Evolutionary conservation across 257 asterid species (phyloP), one percentile per base, ranked within the genome.

Genomic region (Nicotiana tabacum): DNA sequence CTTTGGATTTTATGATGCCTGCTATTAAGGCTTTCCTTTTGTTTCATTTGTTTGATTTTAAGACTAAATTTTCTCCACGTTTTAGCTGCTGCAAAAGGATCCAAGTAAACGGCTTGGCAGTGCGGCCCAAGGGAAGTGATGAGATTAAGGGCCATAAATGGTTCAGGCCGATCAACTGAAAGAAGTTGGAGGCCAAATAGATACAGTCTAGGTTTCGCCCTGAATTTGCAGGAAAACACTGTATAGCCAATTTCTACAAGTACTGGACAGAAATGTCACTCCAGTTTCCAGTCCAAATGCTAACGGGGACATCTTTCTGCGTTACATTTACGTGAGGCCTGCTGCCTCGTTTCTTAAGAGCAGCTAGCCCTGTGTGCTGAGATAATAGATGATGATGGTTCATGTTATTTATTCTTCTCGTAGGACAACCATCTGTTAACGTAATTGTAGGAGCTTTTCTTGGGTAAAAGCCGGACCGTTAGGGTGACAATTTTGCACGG

Each of bases 221-320:
- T 12, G 85, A 85, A 78, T 82, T 89, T 46, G 89, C 86, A 17
- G 93, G 93, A 48, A 76, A 79, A 51, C 88, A 88, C 84, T 89
- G 92, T 39, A 83, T 87, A 37, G 90, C 92, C 16, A 90, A 90
- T 83, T 87, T 90, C 64, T 21, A 84, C 1, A 82, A 82, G 87
- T 83, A 88, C 17, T 91, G 87, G 86, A 91, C 92, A 2, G 90
- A 91, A 13, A 91, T 91, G 95, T 76, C 95, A 13, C 94, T 66
- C 94, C 93, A 15, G 87, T 83, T 86, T 85, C 92, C n/a, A 91
- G 92, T 82, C 94, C 94, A 33, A 90, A 84, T 74, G 77, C 39
- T 21, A 88, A 78, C 6, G 87, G 77, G 0, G 86, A 88, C 78
- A 76, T 30, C 72, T 91, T 91, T 57, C 80, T 33, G 57, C 92